phyloP scores from a whole-genome alignment of 2,329 filamentous ascomycete genomes.

The Fusarium brachygibbosum region DNA sequence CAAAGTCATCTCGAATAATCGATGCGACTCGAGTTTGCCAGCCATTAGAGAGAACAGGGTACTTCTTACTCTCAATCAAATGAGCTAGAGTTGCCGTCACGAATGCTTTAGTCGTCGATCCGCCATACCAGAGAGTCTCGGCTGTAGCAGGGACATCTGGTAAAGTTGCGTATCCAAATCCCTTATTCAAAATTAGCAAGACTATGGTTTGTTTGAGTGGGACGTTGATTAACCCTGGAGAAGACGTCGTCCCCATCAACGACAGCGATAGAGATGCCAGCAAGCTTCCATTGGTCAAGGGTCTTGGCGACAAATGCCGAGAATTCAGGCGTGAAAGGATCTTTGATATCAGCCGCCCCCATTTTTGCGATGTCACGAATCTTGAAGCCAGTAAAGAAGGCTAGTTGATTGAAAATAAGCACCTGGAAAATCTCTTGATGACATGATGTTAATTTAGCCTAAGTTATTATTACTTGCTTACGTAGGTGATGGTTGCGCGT shows the following conservation, averaged over 20 bases:
- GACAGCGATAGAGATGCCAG: conserved; percentile 49
- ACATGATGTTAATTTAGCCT: neutral
- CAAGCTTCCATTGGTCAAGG: conserved; percentile 48
- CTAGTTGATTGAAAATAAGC: too few species aligned
- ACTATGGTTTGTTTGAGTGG: rapidly evolving
- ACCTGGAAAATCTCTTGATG: neutral
- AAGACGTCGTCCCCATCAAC: conserved; percentile 47
- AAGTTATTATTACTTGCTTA: neutral
- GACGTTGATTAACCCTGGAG: conserved; percentile 36
- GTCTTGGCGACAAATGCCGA: conserved; percentile 16
- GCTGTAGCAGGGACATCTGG: conserved; percentile 58
- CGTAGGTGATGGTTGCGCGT: neutral
- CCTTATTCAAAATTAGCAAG: neutral
- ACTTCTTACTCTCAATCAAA: conserved; percentile 60
- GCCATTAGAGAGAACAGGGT: conserved; percentile 50
- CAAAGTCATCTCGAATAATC: conserved; percentile 66
- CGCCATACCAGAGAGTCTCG: conserved; percentile 67
- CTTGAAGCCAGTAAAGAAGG: too few species aligned
- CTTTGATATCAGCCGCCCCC: neutral
- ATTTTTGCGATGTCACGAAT: neutral
- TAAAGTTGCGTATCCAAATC: conserved; percentile 44
- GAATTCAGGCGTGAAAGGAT: neutral
- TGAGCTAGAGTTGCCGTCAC: conserved; percentile 64
- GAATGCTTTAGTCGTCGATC: conserved; percentile 69
- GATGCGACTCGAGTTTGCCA: conserved; percentile 63